These are phyloP conservation scores for Torrubiella hemipterigena DNA, from an alignment of 2,329 filamentous ascomycete species.

Conservation along the genomic window DNA sequence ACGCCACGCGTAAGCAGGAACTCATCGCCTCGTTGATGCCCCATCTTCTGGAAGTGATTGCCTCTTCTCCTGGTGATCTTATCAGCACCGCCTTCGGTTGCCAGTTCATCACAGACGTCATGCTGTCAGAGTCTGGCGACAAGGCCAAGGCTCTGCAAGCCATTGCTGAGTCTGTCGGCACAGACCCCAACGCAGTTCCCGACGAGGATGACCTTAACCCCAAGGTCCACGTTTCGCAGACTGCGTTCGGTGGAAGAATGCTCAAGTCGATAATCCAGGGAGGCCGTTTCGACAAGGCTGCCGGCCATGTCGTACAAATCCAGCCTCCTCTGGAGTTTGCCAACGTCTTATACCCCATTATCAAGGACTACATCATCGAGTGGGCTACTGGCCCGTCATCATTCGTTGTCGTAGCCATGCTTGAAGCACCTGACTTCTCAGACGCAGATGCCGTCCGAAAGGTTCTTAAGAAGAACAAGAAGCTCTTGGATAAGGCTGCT, in stretches of 20 bases:
- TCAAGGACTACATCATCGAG: slow-evolving; percentile 59
- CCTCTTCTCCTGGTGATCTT: slow-evolving; percentile 54
- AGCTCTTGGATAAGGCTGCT: slow-evolving; percentile 56
- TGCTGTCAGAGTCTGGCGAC: slow-evolving; percentile 65
- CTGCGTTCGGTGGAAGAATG: slow-evolving; percentile 62
- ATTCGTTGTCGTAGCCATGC: slow-evolving; percentile 72
- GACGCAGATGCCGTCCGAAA: slow-evolving; percentile 55
- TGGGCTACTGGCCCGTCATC: slow-evolving; percentile 84
- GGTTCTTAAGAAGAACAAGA: slow-evolving; percentile 61
- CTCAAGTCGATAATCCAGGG: slow-evolving; percentile 85
- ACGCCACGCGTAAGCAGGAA: slow-evolving; percentile 62
- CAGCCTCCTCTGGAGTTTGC: slow-evolving; percentile 74
- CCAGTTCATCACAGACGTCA: slow-evolving; percentile 72
- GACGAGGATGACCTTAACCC: slow-evolving; percentile 27
- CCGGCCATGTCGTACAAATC: slow-evolving; percentile 57
- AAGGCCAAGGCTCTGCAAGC: slow-evolving; percentile 65
- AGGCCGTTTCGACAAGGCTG: slow-evolving; percentile 67
- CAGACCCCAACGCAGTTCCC: slow-evolving; percentile 34
- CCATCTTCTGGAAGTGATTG: slow-evolving; percentile 62
- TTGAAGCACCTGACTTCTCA: slow-evolving; percentile 63
- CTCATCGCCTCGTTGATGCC: slow-evolving; percentile 64
- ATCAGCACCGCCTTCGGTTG: slow-evolving; percentile 70
- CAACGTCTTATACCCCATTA: slow-evolving; percentile 67
- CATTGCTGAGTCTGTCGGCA: slow-evolving; percentile 49
- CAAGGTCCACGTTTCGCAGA: slow-evolving; percentile 45